These are phyloP conservation scores for Nemania serpens DNA, from an alignment of 2,329 filamentous ascomycete species.

Conservation along the genomic window DNA sequence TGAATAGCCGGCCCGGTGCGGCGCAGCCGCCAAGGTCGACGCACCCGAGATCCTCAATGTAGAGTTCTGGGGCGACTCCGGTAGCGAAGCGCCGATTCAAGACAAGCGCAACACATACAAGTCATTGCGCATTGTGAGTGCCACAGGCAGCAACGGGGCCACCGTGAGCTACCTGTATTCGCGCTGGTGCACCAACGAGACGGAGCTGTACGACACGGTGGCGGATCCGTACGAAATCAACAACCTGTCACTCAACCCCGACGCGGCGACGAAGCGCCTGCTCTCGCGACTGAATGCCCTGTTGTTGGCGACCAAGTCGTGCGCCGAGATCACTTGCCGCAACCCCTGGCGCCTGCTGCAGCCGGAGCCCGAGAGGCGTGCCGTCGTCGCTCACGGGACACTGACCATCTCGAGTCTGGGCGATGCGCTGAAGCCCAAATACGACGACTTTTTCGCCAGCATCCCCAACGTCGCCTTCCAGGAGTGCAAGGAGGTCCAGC, in stretches of 20 bases:
- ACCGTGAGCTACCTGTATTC: slow-evolving; percentile 45
- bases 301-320: slow-evolving; percentile 57
- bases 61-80: slow-evolving; percentile 54
- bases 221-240: slow-evolving; percentile 28
- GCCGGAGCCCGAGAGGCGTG: slow-evolving; percentile 44
- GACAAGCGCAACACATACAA: slow-evolving; percentile 58
- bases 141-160: slow-evolving; percentile 25
- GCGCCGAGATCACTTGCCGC: slow-evolving; percentile 48
- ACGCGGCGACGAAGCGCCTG: not conserved
- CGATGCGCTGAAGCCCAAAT: slow-evolving; percentile 45
- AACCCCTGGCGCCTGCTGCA: slow-evolving; percentile 55
- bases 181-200: slow-evolving; percentile 61
- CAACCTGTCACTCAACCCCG: not conserved
- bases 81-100: slow-evolving; percentile 26
- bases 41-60: slow-evolving; percentile 55
- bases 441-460: not conserved
- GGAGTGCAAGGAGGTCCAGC: not conserved
- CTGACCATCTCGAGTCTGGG: not conserved
- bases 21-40: slow-evolving; percentile 25
- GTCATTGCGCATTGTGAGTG: slow-evolving; percentile 50
- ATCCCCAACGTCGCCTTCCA: not conserved
- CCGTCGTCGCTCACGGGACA: slow-evolving; percentile 42
- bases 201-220: slow-evolving; percentile 59
- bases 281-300: slow-evolving; percentile 51
- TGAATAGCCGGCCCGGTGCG: not conserved